Evolutionary conservation across 805 yeast genomes (phyloP).

Genomic region (Candida hungchunana): DNA sequence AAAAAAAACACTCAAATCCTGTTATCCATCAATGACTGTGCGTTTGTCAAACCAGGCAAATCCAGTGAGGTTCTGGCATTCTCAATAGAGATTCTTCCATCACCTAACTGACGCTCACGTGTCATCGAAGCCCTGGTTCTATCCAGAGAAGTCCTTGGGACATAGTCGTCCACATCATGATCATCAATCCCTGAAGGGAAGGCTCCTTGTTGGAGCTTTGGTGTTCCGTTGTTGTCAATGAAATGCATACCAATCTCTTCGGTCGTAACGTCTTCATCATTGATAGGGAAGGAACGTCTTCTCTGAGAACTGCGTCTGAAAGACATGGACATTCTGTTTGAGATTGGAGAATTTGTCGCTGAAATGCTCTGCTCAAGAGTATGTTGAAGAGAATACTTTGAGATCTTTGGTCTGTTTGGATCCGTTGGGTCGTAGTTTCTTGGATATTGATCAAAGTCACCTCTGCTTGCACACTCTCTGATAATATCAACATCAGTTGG

Average conservation of each 20-base stretch:
- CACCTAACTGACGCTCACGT: constrained; percentile 33
- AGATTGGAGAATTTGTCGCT: constrained; percentile 11
- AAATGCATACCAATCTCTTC: constrained; percentile 37
- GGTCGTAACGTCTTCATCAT: constrained; percentile 29
- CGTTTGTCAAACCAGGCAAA: constrained; percentile 38
- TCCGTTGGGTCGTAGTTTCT: constrained; percentile 75
- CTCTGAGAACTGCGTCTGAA: constrained; percentile 33
- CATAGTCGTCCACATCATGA: constrained; percentile 8
- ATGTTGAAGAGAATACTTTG: constrained; percentile 37
- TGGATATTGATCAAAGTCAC: constrained; percentile 67
- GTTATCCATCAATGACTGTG: constrained; percentile 30
- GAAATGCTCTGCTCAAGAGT: constrained; percentile 24
- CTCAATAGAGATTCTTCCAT: constrained; percentile 35
- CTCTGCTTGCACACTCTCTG: constrained; percentile 63
- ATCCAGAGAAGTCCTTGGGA: constrained; percentile 35
- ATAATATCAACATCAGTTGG: constrained; percentile 73
- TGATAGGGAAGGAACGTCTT: constrained; percentile 24
- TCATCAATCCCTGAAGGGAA: constrained; percentile 2
- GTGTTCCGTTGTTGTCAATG: constrained; percentile 26
- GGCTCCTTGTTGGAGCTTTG: constrained; percentile 19
- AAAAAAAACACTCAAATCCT: constrained; percentile 1
- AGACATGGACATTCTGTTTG: constrained; percentile 33
- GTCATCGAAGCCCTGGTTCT: constrained; percentile 35
- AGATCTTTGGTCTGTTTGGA: constrained; percentile 54
- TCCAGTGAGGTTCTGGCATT: constrained; percentile 38